A percentile compares a stretch with the other conserved stretches of the same genome.
phyloP scores from a whole-genome alignment of 202 grass and related monocot genomes.

The Setaria viridis region DNA sequence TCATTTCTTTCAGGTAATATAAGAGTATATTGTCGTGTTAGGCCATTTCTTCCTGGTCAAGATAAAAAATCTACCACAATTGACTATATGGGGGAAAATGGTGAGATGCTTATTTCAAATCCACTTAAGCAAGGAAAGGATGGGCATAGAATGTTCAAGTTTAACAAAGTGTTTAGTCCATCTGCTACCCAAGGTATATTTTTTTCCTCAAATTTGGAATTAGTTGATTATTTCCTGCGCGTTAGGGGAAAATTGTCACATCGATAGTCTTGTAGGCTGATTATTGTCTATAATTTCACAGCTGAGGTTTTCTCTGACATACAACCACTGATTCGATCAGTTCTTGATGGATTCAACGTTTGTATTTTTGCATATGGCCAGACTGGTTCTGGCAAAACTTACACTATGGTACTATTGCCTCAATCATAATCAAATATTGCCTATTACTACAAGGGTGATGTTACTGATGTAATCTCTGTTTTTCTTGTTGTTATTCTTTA shows the following conservation, averaged over 20 bases:
- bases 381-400: conserved; percentile 98
- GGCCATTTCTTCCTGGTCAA: conserved; percentile 91
- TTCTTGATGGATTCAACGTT: conserved; percentile 93
- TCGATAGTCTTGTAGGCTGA: conserved; percentile 4
- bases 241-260: not conserved
- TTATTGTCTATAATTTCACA: conserved; percentile 53
- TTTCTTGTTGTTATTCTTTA: conserved; percentile 41
- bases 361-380: conserved; percentile 99
- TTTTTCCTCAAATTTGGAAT: not conserved
- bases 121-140: conserved; percentile 94
- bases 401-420: conserved; percentile 77
- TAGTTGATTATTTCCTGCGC: not conserved
- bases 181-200: conserved; percentile 78
- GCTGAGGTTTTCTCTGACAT: conserved; percentile 87
- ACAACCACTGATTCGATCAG: conserved; percentile 87
- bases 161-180: conserved; percentile 87
- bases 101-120: conserved; percentile 90
- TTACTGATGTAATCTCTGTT: conserved; percentile 34
- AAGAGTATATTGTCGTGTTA: conserved; percentile 98
- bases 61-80: conserved; percentile 69
- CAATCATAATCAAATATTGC: not conserved
- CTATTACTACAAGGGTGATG: not conserved
- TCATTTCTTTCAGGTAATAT: conserved; percentile 75
- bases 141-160: conserved; percentile 94
- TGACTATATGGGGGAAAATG: conserved; percentile 95